A percentile compares a stretch with the other conserved stretches of the same genome.
phyloP scores from a whole-genome alignment of 2,329 filamentous ascomycete species.

The Harringtonia lauricola region DNA sequence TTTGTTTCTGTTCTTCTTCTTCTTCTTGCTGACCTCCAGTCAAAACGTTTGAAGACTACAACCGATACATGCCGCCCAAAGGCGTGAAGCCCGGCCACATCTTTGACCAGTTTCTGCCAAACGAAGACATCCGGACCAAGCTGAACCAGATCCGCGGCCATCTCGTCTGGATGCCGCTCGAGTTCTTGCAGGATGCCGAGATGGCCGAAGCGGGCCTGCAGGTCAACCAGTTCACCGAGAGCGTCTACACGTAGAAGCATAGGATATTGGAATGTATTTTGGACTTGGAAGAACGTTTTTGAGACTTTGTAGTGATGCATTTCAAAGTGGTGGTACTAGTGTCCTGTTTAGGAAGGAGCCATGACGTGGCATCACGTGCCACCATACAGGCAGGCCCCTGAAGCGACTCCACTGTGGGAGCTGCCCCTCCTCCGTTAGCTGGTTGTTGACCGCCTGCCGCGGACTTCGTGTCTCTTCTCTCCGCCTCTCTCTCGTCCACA shows the following conservation, averaged over 20 bases:
- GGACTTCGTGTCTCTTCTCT: not conserved
- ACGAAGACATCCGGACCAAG: conserved; percentile 61
- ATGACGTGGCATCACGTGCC: conserved; percentile 9
- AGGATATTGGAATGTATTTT: too few species aligned
- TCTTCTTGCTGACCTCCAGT: conserved; percentile 31
- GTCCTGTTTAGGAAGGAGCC: too few species aligned
- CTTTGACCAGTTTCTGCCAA: conserved; percentile 67
- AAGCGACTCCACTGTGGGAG: not conserved
- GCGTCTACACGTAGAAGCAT: conserved; percentile 66
- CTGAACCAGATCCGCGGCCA: conserved; percentile 76
- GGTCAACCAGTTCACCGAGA: conserved; percentile 79
- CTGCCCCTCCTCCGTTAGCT: not conserved
- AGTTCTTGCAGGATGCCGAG: conserved; percentile 70
- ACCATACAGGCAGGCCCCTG: not conserved
- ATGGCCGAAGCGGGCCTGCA: conserved; percentile 87
- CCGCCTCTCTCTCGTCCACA: not conserved
- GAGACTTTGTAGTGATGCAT: too few species aligned
- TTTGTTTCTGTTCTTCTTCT: not conserved
- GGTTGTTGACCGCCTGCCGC: not conserved
- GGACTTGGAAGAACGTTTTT: too few species aligned
- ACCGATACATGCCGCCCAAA: conserved; percentile 60
- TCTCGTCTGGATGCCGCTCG: conserved; percentile 89
- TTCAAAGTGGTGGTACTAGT: not conserved
- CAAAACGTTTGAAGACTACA: conserved; percentile 83
- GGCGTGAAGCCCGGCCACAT: conserved; percentile 76